phyloP scores from a whole-genome alignment of 2,329 filamentous ascomycete genomes.

The Stenocarpella maydis region DNA sequence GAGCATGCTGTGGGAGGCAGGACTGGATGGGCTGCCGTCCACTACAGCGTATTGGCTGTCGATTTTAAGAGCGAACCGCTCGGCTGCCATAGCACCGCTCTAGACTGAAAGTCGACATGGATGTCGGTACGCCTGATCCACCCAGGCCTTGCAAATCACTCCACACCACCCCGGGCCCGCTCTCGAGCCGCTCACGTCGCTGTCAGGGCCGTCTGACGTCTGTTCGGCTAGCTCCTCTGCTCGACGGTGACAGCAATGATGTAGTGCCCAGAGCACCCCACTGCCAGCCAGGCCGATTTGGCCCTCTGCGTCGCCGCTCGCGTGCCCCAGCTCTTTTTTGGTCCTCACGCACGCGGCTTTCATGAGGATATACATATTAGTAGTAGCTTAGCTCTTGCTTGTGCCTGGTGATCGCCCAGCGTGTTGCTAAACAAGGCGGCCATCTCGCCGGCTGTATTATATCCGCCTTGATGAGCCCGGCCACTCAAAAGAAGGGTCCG shows the following conservation, averaged over 20 bases:
- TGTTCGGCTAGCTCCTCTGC: no score
- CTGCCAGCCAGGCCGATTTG: neutral
- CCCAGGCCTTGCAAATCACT: constrained; percentile 7
- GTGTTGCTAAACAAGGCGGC: neutral
- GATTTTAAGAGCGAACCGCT: no score
- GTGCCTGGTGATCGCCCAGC: neutral
- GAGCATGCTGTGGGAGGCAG: neutral
- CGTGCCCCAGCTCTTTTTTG: neutral
- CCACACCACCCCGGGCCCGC: constrained; percentile 17
- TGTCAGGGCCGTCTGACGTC: neutral
- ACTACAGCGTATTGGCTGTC: no score
- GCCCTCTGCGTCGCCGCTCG: neutral
- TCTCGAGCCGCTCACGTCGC: neutral
- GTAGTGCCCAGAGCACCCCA: neutral
- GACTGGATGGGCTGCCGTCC: neutral
- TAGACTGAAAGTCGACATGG: constrained; percentile 17
- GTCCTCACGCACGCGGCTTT: neutral
- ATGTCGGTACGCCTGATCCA: neutral
- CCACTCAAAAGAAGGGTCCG: neutral
- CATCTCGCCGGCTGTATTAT: constrained; percentile 1
- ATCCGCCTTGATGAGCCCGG: neutral
- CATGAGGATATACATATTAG: no score
- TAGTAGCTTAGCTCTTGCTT: no score
- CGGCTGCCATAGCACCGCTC: neutral
- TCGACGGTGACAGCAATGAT: constrained; percentile 4